Percentiles rank a stretch among this genome's conserved stretches.
These are phyloP conservation scores for Lasiodiplodia theobromae DNA, from an alignment of 2,329 filamentous ascomycete species.

Conservation along the genomic window DNA sequence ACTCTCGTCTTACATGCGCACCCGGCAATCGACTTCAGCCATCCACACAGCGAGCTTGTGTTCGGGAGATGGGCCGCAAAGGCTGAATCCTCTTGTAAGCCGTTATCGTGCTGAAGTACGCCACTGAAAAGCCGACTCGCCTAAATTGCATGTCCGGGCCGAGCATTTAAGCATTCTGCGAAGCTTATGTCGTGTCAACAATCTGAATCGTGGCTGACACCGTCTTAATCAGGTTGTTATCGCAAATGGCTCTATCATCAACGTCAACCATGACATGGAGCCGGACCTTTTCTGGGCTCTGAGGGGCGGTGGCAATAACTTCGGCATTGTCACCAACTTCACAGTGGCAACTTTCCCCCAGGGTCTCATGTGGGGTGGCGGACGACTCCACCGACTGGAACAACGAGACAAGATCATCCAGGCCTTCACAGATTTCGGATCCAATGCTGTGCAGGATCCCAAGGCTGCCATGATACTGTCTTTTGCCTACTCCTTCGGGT, in stretches of 20 bases:
- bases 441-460: constrained; percentile 35
- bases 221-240: constrained; percentile 34
- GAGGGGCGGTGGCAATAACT: constrained; percentile 46
- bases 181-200: constrained; percentile 25
- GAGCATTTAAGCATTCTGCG: constrained; percentile 8
- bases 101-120: background rate
- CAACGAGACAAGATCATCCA: constrained; percentile 36
- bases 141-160: background rate
- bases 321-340: constrained; percentile 41
- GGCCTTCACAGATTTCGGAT: constrained; percentile 40
- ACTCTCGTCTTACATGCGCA: too few relatives aligned
- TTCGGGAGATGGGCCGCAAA: too few relatives aligned
- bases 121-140: background rate
- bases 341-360: constrained; percentile 34
- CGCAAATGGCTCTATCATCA: constrained; percentile 42
- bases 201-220: constrained; percentile 29
- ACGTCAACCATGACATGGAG: constrained; percentile 37
- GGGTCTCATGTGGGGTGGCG: constrained; percentile 41
- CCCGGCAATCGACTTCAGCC: too few relatives aligned
- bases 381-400: constrained; percentile 27
- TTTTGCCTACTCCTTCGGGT: constrained; percentile 34
- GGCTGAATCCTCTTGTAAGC: background rate
- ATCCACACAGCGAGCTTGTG: too few relatives aligned
- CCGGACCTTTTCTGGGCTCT: constrained; percentile 48
- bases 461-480: constrained; percentile 40